A percentile compares a stretch with the other conserved stretches of the same genome.
Conservation (phyloP, 2,329 filamentous ascomycete genomes). For the Hymenoscyphus occultus region DNA sequence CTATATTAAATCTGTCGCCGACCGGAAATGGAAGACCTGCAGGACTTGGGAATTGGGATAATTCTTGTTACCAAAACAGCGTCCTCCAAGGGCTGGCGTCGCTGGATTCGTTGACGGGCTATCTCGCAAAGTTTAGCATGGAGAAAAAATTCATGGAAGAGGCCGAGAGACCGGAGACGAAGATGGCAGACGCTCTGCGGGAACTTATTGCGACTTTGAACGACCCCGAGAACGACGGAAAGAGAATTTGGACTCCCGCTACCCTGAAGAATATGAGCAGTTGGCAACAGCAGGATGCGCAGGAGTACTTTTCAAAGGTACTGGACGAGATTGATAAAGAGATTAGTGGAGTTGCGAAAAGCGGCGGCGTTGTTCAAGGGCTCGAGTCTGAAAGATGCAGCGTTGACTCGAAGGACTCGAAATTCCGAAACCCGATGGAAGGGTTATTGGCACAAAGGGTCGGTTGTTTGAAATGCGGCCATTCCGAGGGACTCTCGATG, state of each 20-base stretch:
- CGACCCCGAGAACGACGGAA: slow-evolving; percentile 66
- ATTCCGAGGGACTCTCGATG: slow-evolving; percentile 83
- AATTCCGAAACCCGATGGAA: slow-evolving; percentile 73
- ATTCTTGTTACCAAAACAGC: slow-evolving; percentile 97
- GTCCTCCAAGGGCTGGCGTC: slow-evolving; percentile 83
- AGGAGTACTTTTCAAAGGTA: slow-evolving; percentile 93
- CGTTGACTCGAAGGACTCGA: slow-evolving; percentile 5
- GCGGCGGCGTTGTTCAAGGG: slow-evolving; percentile 21
- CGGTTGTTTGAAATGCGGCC: slow-evolving; percentile 79
- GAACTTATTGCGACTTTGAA: slow-evolving; percentile 69
- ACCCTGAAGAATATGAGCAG: slow-evolving; percentile 89
- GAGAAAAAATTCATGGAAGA: slow-evolving; percentile 27
- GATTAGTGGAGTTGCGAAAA: slow-evolving; percentile 49
- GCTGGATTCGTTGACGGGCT: slow-evolving; percentile 64
- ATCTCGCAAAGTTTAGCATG: slow-evolving; percentile 52
- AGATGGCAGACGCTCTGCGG: slow-evolving; percentile 38
- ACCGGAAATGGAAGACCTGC: slow-evolving; percentile 47
- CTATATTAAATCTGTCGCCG: slow-evolving; percentile 44
- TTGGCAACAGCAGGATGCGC: slow-evolving; percentile 94
- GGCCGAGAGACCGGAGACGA: slow-evolving; percentile 26
- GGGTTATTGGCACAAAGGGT: slow-evolving; percentile 86
- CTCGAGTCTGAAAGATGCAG: slow-evolving; percentile 27
- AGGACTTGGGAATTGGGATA: slow-evolving; percentile 87
- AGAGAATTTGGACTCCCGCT: slow-evolving; percentile 75
- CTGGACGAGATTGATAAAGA: slow-evolving; percentile 83